A percentile compares a stretch with the other conserved stretches of the same genome.
phyloP scores from a whole-genome alignment of 2,329 filamentous ascomycete species.

The Alternaria longipes region DNA sequence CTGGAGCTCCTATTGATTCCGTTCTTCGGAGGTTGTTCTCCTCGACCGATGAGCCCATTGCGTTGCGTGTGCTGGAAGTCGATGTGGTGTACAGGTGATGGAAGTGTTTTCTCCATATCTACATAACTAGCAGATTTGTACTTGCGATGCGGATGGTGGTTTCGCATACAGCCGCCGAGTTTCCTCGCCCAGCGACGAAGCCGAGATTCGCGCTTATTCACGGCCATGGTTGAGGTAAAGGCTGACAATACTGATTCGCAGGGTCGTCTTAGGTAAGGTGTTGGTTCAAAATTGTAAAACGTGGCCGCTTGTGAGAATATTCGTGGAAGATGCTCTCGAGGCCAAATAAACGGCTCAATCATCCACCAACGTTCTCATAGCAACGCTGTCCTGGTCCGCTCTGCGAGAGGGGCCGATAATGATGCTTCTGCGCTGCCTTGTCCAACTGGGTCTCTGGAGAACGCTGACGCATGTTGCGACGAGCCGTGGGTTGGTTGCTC shows the following conservation, averaged over 20 bases:
- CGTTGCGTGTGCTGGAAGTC: not conserved
- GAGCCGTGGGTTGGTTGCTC: not conserved
- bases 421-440: constrained; percentile 3
- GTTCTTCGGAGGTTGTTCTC: constrained; percentile 5
- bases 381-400: not conserved
- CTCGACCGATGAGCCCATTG: not conserved
- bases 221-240: not conserved
- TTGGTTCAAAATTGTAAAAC: not conserved
- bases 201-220: constrained; percentile 10
- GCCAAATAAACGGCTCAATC: not conserved
- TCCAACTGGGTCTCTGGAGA: not conserved
- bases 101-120: not conserved
- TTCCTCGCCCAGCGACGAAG: constrained; percentile 14
- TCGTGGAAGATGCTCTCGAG: constrained; percentile 1
- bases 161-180: constrained; percentile 11
- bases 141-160: constrained; percentile 9
- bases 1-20: not conserved
- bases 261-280: not conserved
- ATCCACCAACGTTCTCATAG: not conserved
- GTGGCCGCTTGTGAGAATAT: not conserved
- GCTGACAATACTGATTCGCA: not conserved
- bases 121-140: constrained; percentile 6
- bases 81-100: not conserved
- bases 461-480: not conserved
- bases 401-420: constrained; percentile 8